phyloP scores from a whole-genome alignment of 2,329 filamentous ascomycete species.

The Acrodontium crateriforme region DNA sequence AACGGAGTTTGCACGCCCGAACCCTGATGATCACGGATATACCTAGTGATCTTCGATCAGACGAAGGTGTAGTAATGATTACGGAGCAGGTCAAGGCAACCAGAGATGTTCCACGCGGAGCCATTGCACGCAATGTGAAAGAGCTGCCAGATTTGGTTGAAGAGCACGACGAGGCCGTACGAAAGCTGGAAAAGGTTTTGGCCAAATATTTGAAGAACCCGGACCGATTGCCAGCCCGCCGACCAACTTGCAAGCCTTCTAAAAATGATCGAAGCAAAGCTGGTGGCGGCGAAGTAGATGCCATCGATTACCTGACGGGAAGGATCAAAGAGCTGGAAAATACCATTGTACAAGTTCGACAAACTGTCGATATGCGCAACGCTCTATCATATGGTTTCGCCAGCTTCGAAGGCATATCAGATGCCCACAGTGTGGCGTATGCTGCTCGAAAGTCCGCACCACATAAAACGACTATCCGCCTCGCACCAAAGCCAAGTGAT shows the following conservation, averaged over 20 bases:
- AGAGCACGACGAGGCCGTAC: conserved; percentile 68
- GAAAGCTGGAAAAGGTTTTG: conserved; percentile 67
- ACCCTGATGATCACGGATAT: conserved; percentile 66
- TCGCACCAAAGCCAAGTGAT: conserved; percentile 79
- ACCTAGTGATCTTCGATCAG: conserved; percentile 58
- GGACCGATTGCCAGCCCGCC: conserved; percentile 57
- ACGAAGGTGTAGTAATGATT: conserved; percentile 76
- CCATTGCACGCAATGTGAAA: conserved; percentile 84
- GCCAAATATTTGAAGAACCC: conserved; percentile 88
- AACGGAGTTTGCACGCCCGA: conserved; percentile 66
- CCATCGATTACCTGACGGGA: conserved; percentile 82
- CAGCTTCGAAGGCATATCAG: conserved; percentile 75
- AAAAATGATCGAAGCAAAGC: conserved; percentile 59
- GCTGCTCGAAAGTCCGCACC: conserved; percentile 68
- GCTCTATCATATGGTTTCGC: conserved; percentile 89
- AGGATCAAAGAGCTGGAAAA: conserved; percentile 71
- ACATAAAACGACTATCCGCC: conserved; percentile 57
- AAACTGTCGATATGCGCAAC: conserved; percentile 71
- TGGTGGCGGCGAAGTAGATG: conserved; percentile 66
- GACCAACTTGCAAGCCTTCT: conserved; percentile 66
- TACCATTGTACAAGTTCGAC: conserved; percentile 71
- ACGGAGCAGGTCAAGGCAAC: conserved; percentile 69
- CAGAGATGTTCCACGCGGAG: conserved; percentile 63
- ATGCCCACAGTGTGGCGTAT: conserved; percentile 80
- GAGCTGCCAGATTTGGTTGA: conserved; percentile 74